A percentile compares a stretch with the other conserved stretches of the same genome.
These are phyloP conservation scores for Aureobasidium mangrovei DNA, from an alignment of 2,329 filamentous ascomycete genomes.

Conservation along the genomic window DNA sequence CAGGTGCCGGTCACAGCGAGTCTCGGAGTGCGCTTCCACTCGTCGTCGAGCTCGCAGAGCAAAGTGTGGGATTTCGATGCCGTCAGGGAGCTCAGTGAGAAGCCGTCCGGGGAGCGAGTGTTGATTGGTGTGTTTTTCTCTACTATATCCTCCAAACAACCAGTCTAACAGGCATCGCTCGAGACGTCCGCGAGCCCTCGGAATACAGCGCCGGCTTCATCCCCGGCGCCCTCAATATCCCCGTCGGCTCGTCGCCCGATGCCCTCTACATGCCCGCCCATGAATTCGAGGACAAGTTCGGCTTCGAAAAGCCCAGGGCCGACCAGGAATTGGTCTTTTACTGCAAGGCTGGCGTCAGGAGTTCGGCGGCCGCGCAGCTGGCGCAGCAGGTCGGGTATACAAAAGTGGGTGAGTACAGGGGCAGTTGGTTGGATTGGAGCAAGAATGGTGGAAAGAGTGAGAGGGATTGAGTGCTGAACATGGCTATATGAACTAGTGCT, in stretches of 20 bases:
- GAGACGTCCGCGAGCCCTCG: constrained; percentile 62
- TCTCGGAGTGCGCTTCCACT: background rate
- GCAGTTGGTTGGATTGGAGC: constrained; percentile 78
- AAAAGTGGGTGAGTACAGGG: constrained; percentile 61
- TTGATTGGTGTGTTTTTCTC: constrained; percentile 22
- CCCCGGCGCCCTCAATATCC: constrained; percentile 73
- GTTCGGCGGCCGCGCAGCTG: constrained; percentile 64
- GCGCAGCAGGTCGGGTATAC: constrained; percentile 69
- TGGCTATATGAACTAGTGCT: background rate
- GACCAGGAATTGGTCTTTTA: constrained; percentile 66
- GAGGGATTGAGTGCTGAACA: background rate
- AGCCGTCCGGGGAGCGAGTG: constrained; percentile 24
- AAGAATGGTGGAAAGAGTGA: constrained; percentile 53
- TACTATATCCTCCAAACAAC: background rate
- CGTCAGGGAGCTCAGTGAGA: constrained; percentile 28
- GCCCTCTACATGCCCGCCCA: constrained; percentile 65
- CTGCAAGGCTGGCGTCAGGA: constrained; percentile 85
- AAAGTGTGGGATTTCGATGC: constrained; percentile 1
- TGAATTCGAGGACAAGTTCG: constrained; percentile 77
- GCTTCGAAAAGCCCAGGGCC: constrained; percentile 58
- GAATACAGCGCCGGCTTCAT: constrained; percentile 63
- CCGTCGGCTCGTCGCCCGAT: constrained; percentile 67
- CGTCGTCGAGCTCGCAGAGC: constrained; percentile 9
- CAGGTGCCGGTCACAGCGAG: constrained; percentile 11
- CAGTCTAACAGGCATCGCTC: constrained; percentile 19